Evolutionary conservation across 495 filamentous ascomycete species (phyloP).

Genomic region (Aspergillus panamensis): DNA sequence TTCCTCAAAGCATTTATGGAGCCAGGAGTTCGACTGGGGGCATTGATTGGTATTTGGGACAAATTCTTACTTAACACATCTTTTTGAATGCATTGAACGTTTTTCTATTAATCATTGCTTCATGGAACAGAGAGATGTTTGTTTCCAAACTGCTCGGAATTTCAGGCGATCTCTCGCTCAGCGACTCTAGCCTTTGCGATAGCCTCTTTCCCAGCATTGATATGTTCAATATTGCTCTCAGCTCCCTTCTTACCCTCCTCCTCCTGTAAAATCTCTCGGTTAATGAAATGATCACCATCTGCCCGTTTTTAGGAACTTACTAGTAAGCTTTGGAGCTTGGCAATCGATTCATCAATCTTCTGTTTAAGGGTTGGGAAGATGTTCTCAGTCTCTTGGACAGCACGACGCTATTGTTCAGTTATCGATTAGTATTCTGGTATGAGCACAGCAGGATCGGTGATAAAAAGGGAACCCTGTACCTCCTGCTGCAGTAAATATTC

Average conservation of each 20-base stretch:
- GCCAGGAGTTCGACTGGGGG: conserved; percentile 35
- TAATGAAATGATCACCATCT: background rate
- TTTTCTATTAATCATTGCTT: conserved; percentile 11
- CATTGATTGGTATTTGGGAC: conserved; percentile 24
- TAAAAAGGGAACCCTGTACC: conserved; percentile 42
- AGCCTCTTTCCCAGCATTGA: conserved; percentile 55
- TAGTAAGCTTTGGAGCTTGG: conserved; percentile 62
- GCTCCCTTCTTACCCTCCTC: conserved; percentile 46
- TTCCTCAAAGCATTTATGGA: conserved; percentile 24
- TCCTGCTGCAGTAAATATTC: conserved; percentile 77
- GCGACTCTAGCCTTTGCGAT: conserved; percentile 55
- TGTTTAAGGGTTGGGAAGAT: conserved; percentile 66
- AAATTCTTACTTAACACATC: conserved; percentile 24
- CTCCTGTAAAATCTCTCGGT: conserved; percentile 22
- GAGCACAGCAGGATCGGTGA: background rate
- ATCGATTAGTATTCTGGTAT: background rate
- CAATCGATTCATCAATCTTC: conserved; percentile 64
- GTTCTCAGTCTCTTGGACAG: conserved; percentile 75
- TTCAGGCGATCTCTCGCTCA: conserved; percentile 39
- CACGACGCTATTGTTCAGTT: conserved; percentile 57
- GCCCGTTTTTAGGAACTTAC: conserved; percentile 43
- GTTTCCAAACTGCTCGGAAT: background rate
- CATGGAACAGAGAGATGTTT: background rate
- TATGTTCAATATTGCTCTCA: conserved; percentile 53
- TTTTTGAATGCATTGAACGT: conserved; percentile 4